Conservation (phyloP, 345 rosid genomes). For the Eucalyptus cloeziana region DNA sequence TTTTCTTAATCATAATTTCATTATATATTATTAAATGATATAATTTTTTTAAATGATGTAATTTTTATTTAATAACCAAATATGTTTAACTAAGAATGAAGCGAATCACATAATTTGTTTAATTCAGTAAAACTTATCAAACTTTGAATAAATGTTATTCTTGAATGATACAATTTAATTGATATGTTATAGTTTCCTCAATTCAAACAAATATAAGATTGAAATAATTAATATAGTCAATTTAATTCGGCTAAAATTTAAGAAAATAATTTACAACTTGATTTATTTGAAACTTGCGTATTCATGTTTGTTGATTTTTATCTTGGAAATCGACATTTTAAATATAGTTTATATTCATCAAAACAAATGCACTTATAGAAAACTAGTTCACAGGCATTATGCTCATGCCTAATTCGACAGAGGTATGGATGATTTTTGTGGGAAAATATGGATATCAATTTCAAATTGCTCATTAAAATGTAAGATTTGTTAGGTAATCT, state of each 20-base stretch:
- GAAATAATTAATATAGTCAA: not conserved
- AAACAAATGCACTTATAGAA: not conserved
- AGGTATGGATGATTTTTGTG: no score
- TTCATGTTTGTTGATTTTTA: no score
- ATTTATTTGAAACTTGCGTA: not conserved
- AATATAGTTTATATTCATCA: not conserved
- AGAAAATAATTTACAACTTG: not conserved
- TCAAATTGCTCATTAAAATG: no score
- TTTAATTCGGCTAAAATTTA: not conserved
- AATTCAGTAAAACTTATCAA: not conserved
- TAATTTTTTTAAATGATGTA: not conserved
- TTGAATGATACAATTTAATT: not conserved
- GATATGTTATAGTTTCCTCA: not conserved
- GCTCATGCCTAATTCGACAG: no score
- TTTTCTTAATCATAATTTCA: not conserved
- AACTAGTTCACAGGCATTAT: not conserved
- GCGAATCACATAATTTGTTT: not conserved
- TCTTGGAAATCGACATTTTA: no score
- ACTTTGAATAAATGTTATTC: not conserved
- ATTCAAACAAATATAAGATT: not conserved
- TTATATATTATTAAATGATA: no score
- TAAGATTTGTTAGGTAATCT: no score
- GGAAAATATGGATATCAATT: no score
- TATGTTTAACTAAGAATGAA: not conserved
- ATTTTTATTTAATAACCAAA: not conserved